Base-by-base conservation (phyloP, 495 filamentous ascomycete genomes). In the Aspergillus cavernicola region DNA sequence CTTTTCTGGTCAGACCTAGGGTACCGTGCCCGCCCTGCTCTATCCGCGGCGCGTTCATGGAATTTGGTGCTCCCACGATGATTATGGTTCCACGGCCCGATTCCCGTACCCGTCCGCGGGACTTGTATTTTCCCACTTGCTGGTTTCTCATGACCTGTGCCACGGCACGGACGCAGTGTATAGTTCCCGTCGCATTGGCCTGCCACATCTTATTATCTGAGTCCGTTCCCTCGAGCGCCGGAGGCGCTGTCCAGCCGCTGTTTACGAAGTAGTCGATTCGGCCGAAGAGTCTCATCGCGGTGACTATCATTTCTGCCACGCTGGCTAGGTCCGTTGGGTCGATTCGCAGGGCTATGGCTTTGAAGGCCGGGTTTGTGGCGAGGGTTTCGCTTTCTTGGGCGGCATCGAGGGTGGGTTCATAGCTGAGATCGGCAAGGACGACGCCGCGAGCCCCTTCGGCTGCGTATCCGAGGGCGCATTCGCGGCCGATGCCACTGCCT, bases 241-340 rank as follows among this genome's bases (percentile, higher is more conserved):
- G 18, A 2, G 13, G 2, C 6, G 15, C 26, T 8, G 5, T 23
- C 31, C 26, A 28, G 15, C 18, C 13, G 26, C 53, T 12, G 45
- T 63, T 29, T 51, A 54, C 43, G 20, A 35, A 48, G 29, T 54
- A 54, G 43, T 54, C 43, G 42, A 54, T 48, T 4, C 52, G 43
- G 2, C 52, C 52, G 23, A 54, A 48, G 1, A 29, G 6, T 15
- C 44, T 38, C 16, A 48, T 32, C 1, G 43, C 32, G n/a, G 35
- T 11, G 15, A 16, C 6, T 9, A 48, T 35, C 24, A 47, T 31
- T 1, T 41, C 22, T 4, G 44, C 35, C 22, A 54, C 52, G 24
- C 33, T 40, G 1, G 15, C 10, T 4, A 35, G 32, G 33, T 54
- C 19, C 6, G 42, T 33, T 19, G 46, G 13, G 36, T 54, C 43